phyloP scores from a whole-genome alignment of 176 grass and related monocot species.

The Phyllostachys edulis region DNA sequence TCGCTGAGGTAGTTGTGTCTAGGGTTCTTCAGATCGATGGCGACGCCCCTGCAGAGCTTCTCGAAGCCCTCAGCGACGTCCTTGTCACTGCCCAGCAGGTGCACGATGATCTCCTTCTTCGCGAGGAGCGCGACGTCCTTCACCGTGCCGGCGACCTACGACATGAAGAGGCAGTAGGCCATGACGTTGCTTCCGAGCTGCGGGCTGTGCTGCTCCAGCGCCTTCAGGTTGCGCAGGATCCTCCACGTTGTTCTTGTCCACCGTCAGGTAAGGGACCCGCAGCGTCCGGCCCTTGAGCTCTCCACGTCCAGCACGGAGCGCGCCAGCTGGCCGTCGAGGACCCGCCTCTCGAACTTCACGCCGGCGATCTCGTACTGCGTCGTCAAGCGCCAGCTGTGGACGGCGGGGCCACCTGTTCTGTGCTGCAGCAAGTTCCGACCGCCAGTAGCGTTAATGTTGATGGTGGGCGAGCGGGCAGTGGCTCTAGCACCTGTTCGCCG shows the following conservation, averaged over 20 bases:
- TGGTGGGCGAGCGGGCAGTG: too few relatives aligned
- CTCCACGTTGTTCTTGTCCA: slow-evolving; percentile 18
- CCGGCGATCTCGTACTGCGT: slow-evolving; percentile 11
- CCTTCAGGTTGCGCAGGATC: slow-evolving; percentile 27
- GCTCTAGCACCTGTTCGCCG: too few relatives aligned
- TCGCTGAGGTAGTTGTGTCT: neutral
- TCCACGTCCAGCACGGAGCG: neutral
- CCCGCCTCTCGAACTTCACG: neutral
- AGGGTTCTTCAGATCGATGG: neutral
- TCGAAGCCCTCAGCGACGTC: neutral
- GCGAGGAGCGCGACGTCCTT: slow-evolving; percentile 18
- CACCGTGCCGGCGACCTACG: neutral
- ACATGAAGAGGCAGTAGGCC: slow-evolving; percentile 32
- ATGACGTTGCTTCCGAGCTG: neutral
- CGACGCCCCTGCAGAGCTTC: neutral
- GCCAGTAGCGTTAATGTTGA: too few relatives aligned
- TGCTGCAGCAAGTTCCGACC: neutral
- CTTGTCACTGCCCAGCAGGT: neutral
- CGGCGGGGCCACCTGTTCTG: neutral
- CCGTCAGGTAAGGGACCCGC: neutral
- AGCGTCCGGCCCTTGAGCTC: neutral
- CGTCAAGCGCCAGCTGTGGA: slow-evolving; percentile 15
- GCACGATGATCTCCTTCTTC: neutral
- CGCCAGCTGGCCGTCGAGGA: neutral
- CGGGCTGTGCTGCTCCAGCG: slow-evolving; percentile 29